Conservation (phyloP, 202 grass and related monocot species). For the Schoenoplectus triqueter region DNA sequence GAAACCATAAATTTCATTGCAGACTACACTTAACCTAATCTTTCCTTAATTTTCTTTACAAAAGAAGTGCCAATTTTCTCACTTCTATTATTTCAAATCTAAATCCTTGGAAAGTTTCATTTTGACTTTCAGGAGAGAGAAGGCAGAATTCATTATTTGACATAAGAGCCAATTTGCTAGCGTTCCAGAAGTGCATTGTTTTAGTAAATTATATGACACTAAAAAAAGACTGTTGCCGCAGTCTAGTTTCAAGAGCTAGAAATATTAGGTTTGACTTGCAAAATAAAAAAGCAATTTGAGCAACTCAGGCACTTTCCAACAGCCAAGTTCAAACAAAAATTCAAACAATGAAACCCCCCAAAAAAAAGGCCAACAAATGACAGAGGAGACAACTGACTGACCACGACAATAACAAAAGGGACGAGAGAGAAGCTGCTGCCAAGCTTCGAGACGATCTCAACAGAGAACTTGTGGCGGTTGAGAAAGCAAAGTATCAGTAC, state of each 20-base stretch:
- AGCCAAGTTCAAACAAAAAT: neutral
- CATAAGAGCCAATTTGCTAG: neutral
- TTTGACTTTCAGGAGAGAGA: neutral
- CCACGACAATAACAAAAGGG: slow-evolving; percentile 91
- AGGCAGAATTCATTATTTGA: slow-evolving; percentile 3
- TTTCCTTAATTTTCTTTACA: neutral
- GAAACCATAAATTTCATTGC: neutral
- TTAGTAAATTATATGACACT: slow-evolving; percentile 4
- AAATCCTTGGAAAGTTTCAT: too few species aligned
- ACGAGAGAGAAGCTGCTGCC: slow-evolving; percentile 94
- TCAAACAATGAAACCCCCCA: neutral
- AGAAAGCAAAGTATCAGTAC: slow-evolving; percentile 91
- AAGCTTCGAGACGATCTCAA: slow-evolving; percentile 78
- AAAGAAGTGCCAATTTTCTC: neutral
- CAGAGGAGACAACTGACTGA: slow-evolving; percentile 43
- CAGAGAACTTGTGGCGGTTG: slow-evolving; percentile 66
- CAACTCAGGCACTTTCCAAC: slow-evolving; percentile 1
- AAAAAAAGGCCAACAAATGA: neutral
- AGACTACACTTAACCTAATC: neutral
- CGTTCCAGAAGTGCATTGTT: neutral
- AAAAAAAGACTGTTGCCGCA: neutral
- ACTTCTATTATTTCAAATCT: neutral
- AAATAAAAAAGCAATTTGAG: neutral
- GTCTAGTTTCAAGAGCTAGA: neutral
- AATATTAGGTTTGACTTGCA: neutral